phyloP scores from a whole-genome alignment of 1,139 yeast genomes.

The Geotrichum phurueaensis region DNA sequence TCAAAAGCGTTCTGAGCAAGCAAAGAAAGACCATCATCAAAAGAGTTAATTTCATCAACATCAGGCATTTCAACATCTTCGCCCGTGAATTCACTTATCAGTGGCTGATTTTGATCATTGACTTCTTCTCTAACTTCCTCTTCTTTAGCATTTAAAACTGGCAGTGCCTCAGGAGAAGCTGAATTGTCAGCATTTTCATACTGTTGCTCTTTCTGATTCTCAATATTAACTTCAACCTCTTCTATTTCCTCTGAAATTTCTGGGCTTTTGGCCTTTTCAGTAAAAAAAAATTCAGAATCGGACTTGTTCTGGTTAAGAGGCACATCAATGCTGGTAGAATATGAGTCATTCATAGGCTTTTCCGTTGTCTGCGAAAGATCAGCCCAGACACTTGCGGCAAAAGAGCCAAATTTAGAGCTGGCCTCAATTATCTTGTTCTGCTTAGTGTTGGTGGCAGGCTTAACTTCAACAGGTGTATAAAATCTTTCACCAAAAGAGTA shows the following conservation, averaged over 20 bases:
- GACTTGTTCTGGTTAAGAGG: neutral
- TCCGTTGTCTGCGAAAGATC: neutral
- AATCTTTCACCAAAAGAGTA: constrained; percentile 5
- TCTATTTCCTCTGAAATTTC: neutral
- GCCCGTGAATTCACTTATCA: constrained; percentile 3
- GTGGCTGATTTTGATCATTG: neutral
- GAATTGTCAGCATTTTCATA: neutral
- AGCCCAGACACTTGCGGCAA: constrained; percentile 8
- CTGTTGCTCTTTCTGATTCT: neutral
- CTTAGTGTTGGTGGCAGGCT: neutral
- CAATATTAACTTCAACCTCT: neutral
- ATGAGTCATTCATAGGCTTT: neutral
- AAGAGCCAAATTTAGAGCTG: constrained; percentile 5
- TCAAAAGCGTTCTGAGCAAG: constrained; percentile 2
- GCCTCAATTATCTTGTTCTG: neutral
- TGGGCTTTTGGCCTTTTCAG: neutral
- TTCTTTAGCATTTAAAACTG: neutral
- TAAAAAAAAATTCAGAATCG: neutral
- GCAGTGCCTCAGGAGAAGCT: neutral
- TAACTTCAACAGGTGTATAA: neutral
- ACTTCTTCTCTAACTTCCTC: neutral
- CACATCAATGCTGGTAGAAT: neutral
- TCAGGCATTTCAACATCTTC: constrained; percentile 16
- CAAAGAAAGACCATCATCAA: constrained; percentile 7
- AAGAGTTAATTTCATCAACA: constrained; percentile 14